phyloP scores from a whole-genome alignment of 345 rosid species.

The Dipteronia sinensis region DNA sequence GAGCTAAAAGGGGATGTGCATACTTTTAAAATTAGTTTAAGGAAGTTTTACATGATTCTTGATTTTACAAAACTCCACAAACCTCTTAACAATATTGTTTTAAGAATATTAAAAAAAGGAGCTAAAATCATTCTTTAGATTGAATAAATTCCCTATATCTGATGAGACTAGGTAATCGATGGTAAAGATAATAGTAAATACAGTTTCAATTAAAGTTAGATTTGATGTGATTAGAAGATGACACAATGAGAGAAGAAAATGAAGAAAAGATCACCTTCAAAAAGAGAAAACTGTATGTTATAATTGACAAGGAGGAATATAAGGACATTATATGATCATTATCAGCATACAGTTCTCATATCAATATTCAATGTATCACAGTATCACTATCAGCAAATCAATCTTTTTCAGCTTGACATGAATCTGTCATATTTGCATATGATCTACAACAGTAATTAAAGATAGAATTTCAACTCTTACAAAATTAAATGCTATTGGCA shows the following conservation, averaged over 20 bases:
- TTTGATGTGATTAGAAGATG: neutral
- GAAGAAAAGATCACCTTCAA: neutral
- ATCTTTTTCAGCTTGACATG: neutral
- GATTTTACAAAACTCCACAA: no score
- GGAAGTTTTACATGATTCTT: no score
- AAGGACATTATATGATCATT: no score
- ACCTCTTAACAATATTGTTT: no score
- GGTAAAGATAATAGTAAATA: neutral
- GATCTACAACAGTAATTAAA: neutral
- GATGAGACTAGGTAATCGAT: neutral
- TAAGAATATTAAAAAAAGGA: no score
- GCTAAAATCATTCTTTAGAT: no score
- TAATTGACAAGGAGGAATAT: neutral
- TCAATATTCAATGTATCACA: no score
- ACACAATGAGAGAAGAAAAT: neutral
- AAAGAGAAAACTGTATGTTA: neutral
- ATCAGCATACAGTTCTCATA: neutral
- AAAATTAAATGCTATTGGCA: neutral
- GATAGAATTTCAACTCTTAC: neutral
- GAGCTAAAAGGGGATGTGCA: no score
- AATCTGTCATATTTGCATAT: neutral
- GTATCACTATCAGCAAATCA: neutral
- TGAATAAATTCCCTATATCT: neutral
- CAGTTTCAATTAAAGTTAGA: neutral
- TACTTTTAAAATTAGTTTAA: no score